Conservation (phyloP, 2,329 filamentous ascomycete genomes). For the Cryphonectria naterciae region DNA sequence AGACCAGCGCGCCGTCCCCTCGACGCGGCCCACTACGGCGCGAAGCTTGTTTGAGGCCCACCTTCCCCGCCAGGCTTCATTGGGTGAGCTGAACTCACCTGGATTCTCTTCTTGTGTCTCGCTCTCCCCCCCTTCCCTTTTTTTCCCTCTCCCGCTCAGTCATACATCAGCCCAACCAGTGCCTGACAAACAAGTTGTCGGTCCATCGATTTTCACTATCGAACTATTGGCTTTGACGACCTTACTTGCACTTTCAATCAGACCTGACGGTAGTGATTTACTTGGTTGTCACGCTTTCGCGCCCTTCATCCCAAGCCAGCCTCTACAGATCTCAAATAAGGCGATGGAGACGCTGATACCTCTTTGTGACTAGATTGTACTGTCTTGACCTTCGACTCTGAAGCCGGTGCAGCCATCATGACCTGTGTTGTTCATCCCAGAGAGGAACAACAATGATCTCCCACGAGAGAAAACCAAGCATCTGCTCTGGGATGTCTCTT, state of each 20-base stretch:
- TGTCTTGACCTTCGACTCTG: no score
- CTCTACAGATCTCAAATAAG: not conserved
- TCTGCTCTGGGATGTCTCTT: not conserved
- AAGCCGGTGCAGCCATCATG: not conserved
- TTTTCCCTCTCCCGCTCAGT: not conserved
- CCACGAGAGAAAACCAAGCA: not conserved
- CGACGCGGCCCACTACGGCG: slow-evolving; percentile 6
- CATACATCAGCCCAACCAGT: not conserved
- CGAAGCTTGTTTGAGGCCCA: slow-evolving; percentile 16
- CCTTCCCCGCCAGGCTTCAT: slow-evolving; percentile 10
- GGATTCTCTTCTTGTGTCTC: not conserved
- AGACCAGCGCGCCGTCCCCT: not conserved
- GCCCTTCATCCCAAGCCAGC: no score
- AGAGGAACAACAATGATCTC: no score
- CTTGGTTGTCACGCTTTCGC: not conserved
- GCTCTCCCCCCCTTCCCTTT: no score
- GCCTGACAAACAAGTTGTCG: not conserved
- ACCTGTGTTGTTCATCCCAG: not conserved
- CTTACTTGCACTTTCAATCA: not conserved
- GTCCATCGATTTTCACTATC: not conserved
- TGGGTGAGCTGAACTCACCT: slow-evolving; percentile 14
- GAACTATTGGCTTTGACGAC: not conserved
- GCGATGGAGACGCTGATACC: no score
- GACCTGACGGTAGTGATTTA: not conserved
- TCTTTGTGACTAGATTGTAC: no score